Evolutionary conservation across 106 monocot species (phyloP), one percentile per base, ranked within the genome.

Genomic region (Gastrodia elata): DNA sequence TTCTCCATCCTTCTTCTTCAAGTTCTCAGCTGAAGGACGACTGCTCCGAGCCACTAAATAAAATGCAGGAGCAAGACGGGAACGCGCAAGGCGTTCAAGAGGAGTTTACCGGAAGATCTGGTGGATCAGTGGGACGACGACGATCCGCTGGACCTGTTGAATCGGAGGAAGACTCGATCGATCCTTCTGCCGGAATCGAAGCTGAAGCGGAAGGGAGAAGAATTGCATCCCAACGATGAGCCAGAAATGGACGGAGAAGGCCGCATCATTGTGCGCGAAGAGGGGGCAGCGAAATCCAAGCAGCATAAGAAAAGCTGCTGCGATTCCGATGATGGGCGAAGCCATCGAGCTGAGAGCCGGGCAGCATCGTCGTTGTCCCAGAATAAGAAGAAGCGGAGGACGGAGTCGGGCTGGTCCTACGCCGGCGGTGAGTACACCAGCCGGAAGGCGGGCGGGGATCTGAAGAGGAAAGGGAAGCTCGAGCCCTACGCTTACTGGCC

Each of bases 401-500:
- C 82, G 61, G 87, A 82, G 0, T 86, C 92, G n/a, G 96, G 90
- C 0, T 97, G 90, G 87, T 78, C 92, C 10, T 97, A 92, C 71
- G 88, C 96, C 0, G 96, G 96, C 26, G 76, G 61, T 16, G 96
- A 97, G 57, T 97, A 93, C 59, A 90, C 79, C 7, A 92, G 82
- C 76, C 86, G 78, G 38, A 93, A 78, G 71, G 92, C 89, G 13
- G 59, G 88, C 2, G 96, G 96, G 44, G 96, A 97, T 83, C 7
- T 97, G 35, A 90, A 88, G 83, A 88, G 82, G 79, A 86, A 92
- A 75, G 84, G 86, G 64, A 97, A 92, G 84, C 79, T 93, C 18
- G 96, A 97, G 25, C 96, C 96, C 11, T 97, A 97, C 40, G 96
- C 96, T 0, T 97, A 97, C 55, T 97, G 96, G 96, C 96, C 92